Conservation (phyloP, 495 filamentous ascomycete species). For the Aspergillus saccharolyticus region DNA sequence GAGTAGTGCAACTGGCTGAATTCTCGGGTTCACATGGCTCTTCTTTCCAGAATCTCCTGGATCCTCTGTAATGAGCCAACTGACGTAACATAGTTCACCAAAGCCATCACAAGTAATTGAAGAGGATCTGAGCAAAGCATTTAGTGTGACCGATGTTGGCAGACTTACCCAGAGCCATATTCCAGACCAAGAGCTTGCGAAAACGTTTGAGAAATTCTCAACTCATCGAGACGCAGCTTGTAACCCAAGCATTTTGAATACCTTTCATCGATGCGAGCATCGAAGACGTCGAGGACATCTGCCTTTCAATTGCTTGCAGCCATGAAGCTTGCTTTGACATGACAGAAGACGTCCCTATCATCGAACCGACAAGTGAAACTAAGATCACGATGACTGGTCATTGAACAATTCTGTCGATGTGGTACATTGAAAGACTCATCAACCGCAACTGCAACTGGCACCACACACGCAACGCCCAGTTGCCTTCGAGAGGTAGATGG, state of each 20-base stretch:
- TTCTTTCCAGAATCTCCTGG: conserved; percentile 45
- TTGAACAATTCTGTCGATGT: conserved; percentile 4
- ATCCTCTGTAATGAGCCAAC: conserved; percentile 56
- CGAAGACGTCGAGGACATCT: conserved; percentile 45
- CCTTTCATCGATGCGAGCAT: conserved; percentile 52
- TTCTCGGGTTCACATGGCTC: no score
- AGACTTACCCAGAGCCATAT: conserved; percentile 49
- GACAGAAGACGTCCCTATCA: conserved; percentile 33
- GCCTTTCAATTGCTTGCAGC: conserved; percentile 49
- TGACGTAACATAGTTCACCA: conserved; percentile 49
- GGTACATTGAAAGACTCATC: conserved; percentile 27
- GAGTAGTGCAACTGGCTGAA: no score
- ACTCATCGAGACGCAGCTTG: conserved; percentile 45
- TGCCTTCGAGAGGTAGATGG: conserved; percentile 51
- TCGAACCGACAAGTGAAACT: conserved; percentile 33
- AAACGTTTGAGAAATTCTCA: conserved; percentile 52
- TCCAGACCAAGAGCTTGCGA: conserved; percentile 49
- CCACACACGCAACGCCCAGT: conserved; percentile 47
- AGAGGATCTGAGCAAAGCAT: conserved; percentile 53
- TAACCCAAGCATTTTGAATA: conserved; percentile 60
- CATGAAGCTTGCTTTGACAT: conserved; percentile 31
- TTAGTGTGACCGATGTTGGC: conserved; percentile 50
- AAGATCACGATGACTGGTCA: background rate
- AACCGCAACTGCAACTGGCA: conserved; percentile 50
- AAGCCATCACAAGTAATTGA: conserved; percentile 48